Evolutionary conservation across 306 rosid genomes (phyloP), one percentile per base, ranked within the genome.

Genomic region (Erythrophleum fordii): DNA sequence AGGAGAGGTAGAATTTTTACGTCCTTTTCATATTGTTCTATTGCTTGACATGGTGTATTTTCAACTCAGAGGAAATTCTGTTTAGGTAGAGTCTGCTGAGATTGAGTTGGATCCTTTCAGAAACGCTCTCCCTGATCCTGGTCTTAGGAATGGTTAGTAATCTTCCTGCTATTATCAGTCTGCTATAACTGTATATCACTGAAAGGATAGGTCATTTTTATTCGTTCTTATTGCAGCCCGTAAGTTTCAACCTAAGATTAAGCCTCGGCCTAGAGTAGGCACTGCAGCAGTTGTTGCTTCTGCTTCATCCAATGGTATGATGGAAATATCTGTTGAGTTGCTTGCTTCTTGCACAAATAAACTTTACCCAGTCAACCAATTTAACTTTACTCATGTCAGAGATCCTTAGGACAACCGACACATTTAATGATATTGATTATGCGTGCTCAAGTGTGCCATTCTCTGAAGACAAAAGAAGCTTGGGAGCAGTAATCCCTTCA

Each of bases 171-270:
- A 29, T 67, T 62, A 23, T 80, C 25, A 73, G 53, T 46, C 41
- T 68, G 3, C 77, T 45, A 39, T n/a, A 35, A 2, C 26, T 42
- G n/a, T 5, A 28, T 62, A 46, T 81, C 65, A 22, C 78, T 49
- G 73, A 23, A 80, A 83, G 64, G 28, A 51, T 75, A 58, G 69
- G 29, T 42, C 68, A 49, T 70, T 34, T 83, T 44, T 62, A 45
- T 69, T 61, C 58, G 0, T 73, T 62, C 51, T 65, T 60, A 41
- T 72, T 71, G 82, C 80, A 89, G 90, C 83, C 78, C 83, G 64
- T 69, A 85, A 83, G 86, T 89, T 91, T 84, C 86, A 79, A 77
- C 88, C 97, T 72, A 90, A 86, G 90, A 73, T 83, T 11, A 92
- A 90, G 83, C 89, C 90, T 34, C 88, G 81, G 29, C 87, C 90